These are phyloP conservation scores for Pholiota molesta DNA, from an alignment of 768 basidiomycete genomes.

Conservation along the genomic window DNA sequence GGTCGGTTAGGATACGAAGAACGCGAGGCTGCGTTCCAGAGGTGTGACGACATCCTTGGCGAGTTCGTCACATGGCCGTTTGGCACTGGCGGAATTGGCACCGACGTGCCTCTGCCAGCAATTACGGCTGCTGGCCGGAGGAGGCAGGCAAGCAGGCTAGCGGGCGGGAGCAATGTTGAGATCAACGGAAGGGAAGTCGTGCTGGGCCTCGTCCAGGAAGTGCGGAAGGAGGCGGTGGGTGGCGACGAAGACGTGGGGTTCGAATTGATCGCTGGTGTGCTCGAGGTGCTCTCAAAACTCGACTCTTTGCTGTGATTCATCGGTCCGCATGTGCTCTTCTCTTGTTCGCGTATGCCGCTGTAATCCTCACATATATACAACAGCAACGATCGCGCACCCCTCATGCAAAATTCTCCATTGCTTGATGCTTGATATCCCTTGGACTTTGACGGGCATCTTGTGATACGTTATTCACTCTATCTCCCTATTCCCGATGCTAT, in stretches of 20 bases:
- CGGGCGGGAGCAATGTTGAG: slow-evolving; percentile 51
- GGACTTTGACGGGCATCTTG: no score
- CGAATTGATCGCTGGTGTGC: slow-evolving; percentile 89
- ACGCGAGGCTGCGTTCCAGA: slow-evolving; percentile 87
- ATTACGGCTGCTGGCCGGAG: slow-evolving; percentile 34
- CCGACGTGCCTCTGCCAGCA: slow-evolving; percentile 34
- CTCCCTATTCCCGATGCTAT: neutral
- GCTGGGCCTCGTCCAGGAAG: slow-evolving; percentile 74
- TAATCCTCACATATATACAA: neutral
- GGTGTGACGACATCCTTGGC: slow-evolving; percentile 92
- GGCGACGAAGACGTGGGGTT: slow-evolving; percentile 83
- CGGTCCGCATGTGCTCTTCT: neutral
- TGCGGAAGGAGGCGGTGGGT: slow-evolving; percentile 65
- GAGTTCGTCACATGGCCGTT: slow-evolving; percentile 95
- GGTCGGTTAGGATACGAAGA: slow-evolving; percentile 89
- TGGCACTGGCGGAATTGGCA: slow-evolving; percentile 38
- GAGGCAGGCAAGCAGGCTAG: slow-evolving; percentile 49
- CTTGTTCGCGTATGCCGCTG: neutral
- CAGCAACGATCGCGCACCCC: neutral
- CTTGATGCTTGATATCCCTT: no score
- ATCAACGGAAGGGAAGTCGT: slow-evolving; percentile 63
- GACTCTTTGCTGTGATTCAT: slow-evolving; percentile 71
- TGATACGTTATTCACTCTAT: neutral
- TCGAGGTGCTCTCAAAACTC: slow-evolving; percentile 92
- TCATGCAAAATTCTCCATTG: neutral